Evolutionary conservation across 129 eudicot genomes (phyloP).

Genomic region (Centella asiatica): DNA sequence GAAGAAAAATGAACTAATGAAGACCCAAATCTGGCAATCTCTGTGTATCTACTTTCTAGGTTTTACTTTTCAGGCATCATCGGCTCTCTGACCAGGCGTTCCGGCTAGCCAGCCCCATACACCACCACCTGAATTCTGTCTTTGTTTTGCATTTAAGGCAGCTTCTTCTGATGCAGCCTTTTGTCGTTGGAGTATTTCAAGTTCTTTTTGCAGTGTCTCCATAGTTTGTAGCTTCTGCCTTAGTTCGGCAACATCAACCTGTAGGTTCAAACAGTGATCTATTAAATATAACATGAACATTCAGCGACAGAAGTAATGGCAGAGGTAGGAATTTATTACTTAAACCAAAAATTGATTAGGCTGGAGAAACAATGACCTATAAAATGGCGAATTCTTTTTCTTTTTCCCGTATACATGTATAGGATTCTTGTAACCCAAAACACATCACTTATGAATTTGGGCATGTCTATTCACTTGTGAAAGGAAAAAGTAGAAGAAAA

Average conservation of each 20-base stretch:
- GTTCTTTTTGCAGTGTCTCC: slow-evolving; percentile 87
- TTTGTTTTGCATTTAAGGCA: slow-evolving; percentile 56
- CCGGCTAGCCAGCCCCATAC: slow-evolving; percentile 99
- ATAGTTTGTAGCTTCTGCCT: slow-evolving; percentile 91
- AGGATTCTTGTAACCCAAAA: too few relatives aligned
- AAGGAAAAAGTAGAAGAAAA: too few relatives aligned
- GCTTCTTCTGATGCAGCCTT: slow-evolving; percentile 99
- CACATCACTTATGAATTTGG: background rate
- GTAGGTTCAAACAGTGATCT: slow-evolving; percentile 18
- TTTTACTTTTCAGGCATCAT: slow-evolving; percentile 29
- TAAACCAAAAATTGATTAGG: background rate
- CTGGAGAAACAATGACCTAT: background rate
- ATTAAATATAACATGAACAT: slow-evolving; percentile 2
- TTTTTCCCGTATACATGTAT: too few relatives aligned
- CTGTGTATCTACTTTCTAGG: slow-evolving; percentile 19
- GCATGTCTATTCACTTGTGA: too few relatives aligned
- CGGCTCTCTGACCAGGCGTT: slow-evolving; percentile 43
- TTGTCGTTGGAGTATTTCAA: slow-evolving; percentile 84
- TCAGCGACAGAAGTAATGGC: background rate
- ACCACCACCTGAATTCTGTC: slow-evolving; percentile 90
- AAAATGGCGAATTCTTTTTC: too few relatives aligned
- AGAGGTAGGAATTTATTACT: background rate
- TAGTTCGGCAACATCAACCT: slow-evolving; percentile 98
- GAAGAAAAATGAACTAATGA: slow-evolving; percentile 1
- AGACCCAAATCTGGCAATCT: slow-evolving; percentile 12